phyloP scores from a whole-genome alignment of 345 rosid species.

The Camelina sativa region DNA sequence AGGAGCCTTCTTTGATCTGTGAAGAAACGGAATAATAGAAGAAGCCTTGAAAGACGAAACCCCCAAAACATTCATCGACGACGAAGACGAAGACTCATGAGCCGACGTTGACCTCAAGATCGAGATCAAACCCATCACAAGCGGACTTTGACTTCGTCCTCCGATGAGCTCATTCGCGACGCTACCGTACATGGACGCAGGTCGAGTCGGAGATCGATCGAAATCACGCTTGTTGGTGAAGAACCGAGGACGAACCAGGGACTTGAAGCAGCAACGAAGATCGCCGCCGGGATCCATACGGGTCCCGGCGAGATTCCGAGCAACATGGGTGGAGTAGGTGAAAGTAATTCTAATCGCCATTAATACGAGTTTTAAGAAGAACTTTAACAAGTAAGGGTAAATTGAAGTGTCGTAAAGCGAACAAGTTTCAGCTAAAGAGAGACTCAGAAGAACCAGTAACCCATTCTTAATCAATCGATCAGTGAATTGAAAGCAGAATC shows the following conservation, averaged over 20 bases:
- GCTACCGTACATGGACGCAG: slow-evolving; percentile 45
- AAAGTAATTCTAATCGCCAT: slow-evolving; percentile 83
- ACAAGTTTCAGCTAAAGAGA: slow-evolving; percentile 22
- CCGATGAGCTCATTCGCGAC: slow-evolving; percentile 58
- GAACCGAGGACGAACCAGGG: slow-evolving; percentile 59
- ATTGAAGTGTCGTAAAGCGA: slow-evolving; percentile 51
- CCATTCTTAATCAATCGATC: slow-evolving; percentile 38
- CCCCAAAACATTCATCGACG: slow-evolving; percentile 46
- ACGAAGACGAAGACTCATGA: slow-evolving; percentile 32
- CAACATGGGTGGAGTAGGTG: slow-evolving; percentile 67
- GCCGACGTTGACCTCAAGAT: slow-evolving; percentile 62
- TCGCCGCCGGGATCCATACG: slow-evolving; percentile 53
- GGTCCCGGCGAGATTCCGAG: slow-evolving; percentile 63
- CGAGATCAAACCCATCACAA: slow-evolving; percentile 61
- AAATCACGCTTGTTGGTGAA: slow-evolving; percentile 51
- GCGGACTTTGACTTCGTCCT: slow-evolving; percentile 47
- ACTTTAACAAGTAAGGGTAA: slow-evolving; percentile 51
- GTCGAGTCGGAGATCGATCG: slow-evolving; percentile 32
- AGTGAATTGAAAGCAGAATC: slow-evolving; percentile 27
- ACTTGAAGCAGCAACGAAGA: slow-evolving; percentile 58
- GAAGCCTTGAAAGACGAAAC: slow-evolving; percentile 62
- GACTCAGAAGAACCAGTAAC: slow-evolving; percentile 22
- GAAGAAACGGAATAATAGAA: slow-evolving; percentile 66
- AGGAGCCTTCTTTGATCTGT: slow-evolving; percentile 48
- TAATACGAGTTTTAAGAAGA: slow-evolving; percentile 48